phyloP scores from a whole-genome alignment of 2,329 filamentous ascomycete genomes.

The Rutstroemia sp. region DNA sequence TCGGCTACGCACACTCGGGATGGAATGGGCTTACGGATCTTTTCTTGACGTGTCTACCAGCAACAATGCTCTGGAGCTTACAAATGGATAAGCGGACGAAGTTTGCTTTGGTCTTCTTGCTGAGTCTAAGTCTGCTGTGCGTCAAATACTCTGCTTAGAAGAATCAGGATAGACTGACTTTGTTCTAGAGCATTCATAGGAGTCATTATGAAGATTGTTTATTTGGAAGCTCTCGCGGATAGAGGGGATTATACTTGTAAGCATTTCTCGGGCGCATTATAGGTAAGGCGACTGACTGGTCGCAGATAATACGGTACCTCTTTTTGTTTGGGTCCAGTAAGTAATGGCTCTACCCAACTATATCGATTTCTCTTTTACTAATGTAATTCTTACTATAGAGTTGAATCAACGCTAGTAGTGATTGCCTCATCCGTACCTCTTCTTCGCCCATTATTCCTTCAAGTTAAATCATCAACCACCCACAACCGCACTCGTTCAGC shows the following conservation, averaged over 20 bases:
- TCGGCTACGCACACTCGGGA: conserved; percentile 5
- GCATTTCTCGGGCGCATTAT: background rate
- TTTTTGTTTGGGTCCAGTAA: conserved; percentile 16
- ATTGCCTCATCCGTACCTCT: conserved; percentile 17
- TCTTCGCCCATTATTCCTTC: conserved; percentile 12
- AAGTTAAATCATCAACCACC: background rate
- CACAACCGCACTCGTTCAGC: background rate
- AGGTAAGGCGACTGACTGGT: background rate
- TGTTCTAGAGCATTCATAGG: conserved; percentile 11
- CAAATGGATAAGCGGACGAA: conserved; percentile 13
- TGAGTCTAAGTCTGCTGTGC: conserved; percentile 14
- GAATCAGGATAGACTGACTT: background rate
- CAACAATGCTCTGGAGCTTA: conserved; percentile 13
- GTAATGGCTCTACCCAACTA: background rate
- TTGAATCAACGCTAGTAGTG: conserved; percentile 14
- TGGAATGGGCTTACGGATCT: conserved; percentile 13
- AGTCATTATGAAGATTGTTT: conserved; percentile 15
- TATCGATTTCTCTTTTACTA: background rate
- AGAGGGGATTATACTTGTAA: conserved; percentile 14
- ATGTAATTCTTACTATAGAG: conserved; percentile 2
- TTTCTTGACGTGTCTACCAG: conserved; percentile 12
- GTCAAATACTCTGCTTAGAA: background rate
- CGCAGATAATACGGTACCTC: conserved; percentile 8
- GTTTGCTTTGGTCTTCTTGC: conserved; percentile 9
- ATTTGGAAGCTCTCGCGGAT: conserved; percentile 8